Evolutionary conservation across 108 stramenopile species (phyloP).

Genomic region (Nitzschia putrida): DNA sequence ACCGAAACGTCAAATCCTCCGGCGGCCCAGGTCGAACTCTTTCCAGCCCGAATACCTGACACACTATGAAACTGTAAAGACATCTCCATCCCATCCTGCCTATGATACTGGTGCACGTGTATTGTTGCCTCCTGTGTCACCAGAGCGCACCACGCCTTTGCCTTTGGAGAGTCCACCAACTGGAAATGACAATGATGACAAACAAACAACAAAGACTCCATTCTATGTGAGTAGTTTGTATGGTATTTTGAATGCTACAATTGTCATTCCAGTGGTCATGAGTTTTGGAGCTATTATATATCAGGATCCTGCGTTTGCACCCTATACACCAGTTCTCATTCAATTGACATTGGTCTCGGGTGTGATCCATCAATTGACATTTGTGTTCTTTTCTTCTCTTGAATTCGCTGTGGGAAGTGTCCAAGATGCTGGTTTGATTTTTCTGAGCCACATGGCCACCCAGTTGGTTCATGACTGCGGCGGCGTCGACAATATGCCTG

Average conservation of each 20-base stretch:
- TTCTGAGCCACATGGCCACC: conserved; percentile 86
- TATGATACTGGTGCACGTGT: too few relatives aligned
- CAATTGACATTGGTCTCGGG: conserved; percentile 81
- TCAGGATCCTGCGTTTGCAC: conserved; percentile 73
- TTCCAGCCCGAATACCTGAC: too few relatives aligned
- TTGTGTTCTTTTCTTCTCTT: conserved; percentile 77
- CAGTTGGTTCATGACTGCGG: conserved; percentile 65
- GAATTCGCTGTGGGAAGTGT: conserved; percentile 96
- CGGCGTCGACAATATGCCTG: conserved; percentile 46
- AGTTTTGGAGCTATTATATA: conserved; percentile 89
- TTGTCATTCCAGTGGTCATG: conserved; percentile 86
- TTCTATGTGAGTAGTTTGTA: conserved; percentile 48
- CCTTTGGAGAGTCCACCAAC: too few relatives aligned
- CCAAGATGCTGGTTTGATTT: conserved; percentile 98
- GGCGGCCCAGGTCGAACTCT: too few relatives aligned
- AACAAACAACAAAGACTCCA: too few relatives aligned
- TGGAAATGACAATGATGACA: too few relatives aligned
- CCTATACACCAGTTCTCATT: conserved; percentile 78
- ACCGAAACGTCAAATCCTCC: too few relatives aligned
- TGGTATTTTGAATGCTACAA: conserved; percentile 76
- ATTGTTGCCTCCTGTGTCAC: too few relatives aligned
- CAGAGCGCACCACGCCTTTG: too few relatives aligned
- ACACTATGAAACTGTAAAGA: too few relatives aligned
- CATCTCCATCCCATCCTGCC: too few relatives aligned
- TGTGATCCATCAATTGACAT: conserved; percentile 91